Conservation (phyloP, 1,139 yeast species). For the Yamadazyma songkhlaensis region DNA sequence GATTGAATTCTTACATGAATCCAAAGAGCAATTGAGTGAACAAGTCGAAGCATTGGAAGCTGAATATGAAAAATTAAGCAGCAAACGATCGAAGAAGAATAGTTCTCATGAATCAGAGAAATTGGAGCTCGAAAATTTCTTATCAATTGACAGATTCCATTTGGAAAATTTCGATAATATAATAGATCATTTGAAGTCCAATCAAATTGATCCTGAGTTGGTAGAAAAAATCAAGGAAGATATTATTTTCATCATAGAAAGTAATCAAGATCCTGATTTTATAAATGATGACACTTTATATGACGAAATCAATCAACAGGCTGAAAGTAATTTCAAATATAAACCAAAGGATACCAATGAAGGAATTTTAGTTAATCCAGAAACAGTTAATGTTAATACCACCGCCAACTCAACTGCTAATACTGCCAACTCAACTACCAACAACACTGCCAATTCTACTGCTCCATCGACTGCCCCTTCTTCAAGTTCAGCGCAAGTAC, state of each 20-base stretch:
- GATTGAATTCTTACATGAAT: conserved; percentile 28
- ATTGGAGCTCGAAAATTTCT: conserved; percentile 39
- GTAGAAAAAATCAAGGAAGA: conserved; percentile 41
- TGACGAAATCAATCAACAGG: conserved; percentile 40
- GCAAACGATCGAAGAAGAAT: conserved; percentile 41
- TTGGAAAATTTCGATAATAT: conserved; percentile 34
- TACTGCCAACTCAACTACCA: background rate
- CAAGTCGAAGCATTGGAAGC: conserved; percentile 35
- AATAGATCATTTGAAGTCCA: conserved; percentile 29
- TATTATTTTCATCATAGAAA: conserved; percentile 35
- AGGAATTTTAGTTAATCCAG: conserved; percentile 3
- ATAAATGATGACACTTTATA: conserved; percentile 39
- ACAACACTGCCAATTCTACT: background rate
- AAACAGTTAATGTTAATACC: background rate
- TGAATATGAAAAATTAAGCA: conserved; percentile 39
- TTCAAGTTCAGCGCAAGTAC: background rate
- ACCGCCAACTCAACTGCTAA: conserved; percentile 3
- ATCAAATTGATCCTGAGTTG: conserved; percentile 31
- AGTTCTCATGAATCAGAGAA: conserved; percentile 40
- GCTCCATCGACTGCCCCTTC: background rate
- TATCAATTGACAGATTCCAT: conserved; percentile 37
- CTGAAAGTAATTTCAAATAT: conserved; percentile 16
- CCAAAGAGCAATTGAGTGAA: conserved; percentile 29
- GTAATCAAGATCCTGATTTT: conserved; percentile 40
- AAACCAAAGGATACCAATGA: conserved; percentile 10